Evolutionary conservation across 2,329 filamentous ascomycete species (phyloP).

Genomic region (Penicillium sp.): DNA sequence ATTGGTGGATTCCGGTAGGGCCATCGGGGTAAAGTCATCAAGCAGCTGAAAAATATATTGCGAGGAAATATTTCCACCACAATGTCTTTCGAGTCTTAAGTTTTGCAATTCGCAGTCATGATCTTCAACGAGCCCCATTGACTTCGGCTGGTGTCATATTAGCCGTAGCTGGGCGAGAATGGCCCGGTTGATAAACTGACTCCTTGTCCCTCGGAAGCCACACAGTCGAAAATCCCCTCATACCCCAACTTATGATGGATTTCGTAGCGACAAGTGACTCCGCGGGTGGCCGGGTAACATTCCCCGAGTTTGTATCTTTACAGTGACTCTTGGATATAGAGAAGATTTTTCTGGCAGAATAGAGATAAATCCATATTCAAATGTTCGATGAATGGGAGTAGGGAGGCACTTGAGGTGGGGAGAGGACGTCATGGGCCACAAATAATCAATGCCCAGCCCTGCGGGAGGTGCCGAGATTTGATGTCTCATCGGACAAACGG

Average conservation of each 20-base stretch:
- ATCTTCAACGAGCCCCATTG: constrained; percentile 37
- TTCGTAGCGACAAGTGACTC: constrained; percentile 45
- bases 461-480: not conserved
- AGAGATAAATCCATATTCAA: not conserved
- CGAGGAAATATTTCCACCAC: constrained; percentile 12
- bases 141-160: constrained; percentile 11
- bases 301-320: constrained; percentile 28
- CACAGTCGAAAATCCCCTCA: constrained; percentile 44
- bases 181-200: constrained; percentile 12
- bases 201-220: constrained; percentile 44
- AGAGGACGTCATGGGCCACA: not conserved
- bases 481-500: too few species aligned
- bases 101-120: constrained; percentile 26
- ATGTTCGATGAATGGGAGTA: not conserved
- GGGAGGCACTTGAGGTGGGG: not conserved
- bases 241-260: constrained; percentile 49
- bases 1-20: constrained; percentile 37
- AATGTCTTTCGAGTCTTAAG: constrained; percentile 14
- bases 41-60: constrained; percentile 30
- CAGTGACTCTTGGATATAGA: not conserved
- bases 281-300: constrained; percentile 48
- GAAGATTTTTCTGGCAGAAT: not conserved
- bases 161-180: not conserved
- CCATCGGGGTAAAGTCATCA: constrained; percentile 32
- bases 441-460: not conserved